A percentile compares a stretch with the other conserved stretches of the same genome.
phyloP scores from a whole-genome alignment of 2,329 filamentous ascomycete species.

The Whalleya microplaca region DNA sequence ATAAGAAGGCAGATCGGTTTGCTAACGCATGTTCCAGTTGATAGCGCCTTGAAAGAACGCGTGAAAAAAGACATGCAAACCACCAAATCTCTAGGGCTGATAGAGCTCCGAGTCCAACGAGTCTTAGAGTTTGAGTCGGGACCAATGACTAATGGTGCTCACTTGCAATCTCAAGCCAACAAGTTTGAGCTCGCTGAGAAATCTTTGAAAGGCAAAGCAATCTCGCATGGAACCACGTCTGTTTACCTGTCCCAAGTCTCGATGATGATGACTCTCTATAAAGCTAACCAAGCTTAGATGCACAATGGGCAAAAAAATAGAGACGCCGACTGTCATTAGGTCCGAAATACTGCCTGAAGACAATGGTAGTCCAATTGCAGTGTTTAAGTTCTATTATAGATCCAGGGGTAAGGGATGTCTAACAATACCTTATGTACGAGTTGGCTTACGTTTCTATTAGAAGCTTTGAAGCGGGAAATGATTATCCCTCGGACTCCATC shows the following conservation, averaged over 20 bases:
- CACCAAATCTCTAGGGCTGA: conserved; percentile 31
- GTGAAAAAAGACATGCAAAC: conserved; percentile 26
- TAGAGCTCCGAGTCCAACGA: conserved; percentile 27
- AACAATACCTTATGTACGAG: not conserved
- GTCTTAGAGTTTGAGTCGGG: not conserved
- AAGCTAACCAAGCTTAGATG: not conserved
- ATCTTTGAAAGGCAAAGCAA: conserved; percentile 37
- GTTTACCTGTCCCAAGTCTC: not conserved
- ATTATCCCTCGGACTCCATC: conserved; percentile 36
- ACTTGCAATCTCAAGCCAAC: not conserved
- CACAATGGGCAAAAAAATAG: not conserved
- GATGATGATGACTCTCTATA: not conserved
- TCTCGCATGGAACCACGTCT: conserved; percentile 39
- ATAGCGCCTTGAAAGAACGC: conserved; percentile 23
- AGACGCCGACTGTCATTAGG: not conserved
- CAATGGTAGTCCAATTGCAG: conserved; percentile 25
- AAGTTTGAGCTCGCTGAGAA: conserved; percentile 35
- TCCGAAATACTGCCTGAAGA: conserved; percentile 9
- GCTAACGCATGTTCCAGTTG: conserved; percentile 14
- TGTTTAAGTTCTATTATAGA: conserved; percentile 39
- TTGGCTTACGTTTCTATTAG: conserved; percentile 15
- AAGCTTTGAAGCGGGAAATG: conserved; percentile 35
- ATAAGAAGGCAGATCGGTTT: not conserved
- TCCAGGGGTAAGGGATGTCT: conserved; percentile 33
- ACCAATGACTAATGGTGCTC: not conserved